These are phyloP conservation scores for Clathrospora elynae DNA, from an alignment of 2,329 filamentous ascomycete genomes.

Conservation along the genomic window DNA sequence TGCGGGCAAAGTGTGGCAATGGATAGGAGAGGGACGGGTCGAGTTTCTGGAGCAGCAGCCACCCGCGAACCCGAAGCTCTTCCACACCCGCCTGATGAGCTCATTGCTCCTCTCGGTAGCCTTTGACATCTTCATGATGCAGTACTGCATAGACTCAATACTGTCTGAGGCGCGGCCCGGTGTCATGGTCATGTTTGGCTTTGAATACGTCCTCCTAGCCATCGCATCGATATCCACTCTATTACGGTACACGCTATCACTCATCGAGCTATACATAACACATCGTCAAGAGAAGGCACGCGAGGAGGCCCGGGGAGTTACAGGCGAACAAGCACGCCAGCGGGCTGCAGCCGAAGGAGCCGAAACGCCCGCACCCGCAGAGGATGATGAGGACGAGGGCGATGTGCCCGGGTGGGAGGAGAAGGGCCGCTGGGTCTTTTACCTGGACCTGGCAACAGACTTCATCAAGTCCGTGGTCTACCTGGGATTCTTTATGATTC, in stretches of 20 bases:
- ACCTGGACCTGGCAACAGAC: slow-evolving; percentile 83
- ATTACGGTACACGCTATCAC: slow-evolving; percentile 75
- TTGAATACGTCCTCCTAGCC: slow-evolving; percentile 89
- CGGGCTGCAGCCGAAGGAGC: slow-evolving; percentile 49
- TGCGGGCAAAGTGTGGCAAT: slow-evolving; percentile 96
- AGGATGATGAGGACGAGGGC: slow-evolving; percentile 87
- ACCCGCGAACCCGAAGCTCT: slow-evolving; percentile 82
- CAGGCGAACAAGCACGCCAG: slow-evolving; percentile 72
- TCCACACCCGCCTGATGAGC: slow-evolving; percentile 79
- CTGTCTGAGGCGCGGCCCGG: slow-evolving; percentile 87
- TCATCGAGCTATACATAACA: slow-evolving; percentile 77
- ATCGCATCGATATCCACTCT: slow-evolving; percentile 81
- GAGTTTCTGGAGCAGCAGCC: slow-evolving; percentile 96
- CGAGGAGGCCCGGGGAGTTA: slow-evolving; percentile 47
- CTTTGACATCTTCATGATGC: slow-evolving; percentile 80
- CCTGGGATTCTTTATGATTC: slow-evolving; percentile 87
- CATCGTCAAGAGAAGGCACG: slow-evolving; percentile 73
- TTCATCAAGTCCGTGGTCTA: slow-evolving; percentile 91
- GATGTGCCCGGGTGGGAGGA: slow-evolving; percentile 96
- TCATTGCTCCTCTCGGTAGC: slow-evolving; percentile 78
- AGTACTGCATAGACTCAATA: slow-evolving; percentile 80
- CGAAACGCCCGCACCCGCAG: slow-evolving; percentile 50
- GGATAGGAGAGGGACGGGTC: slow-evolving; percentile 94
- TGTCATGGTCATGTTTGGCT: slow-evolving; percentile 99
- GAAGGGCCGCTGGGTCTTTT: slow-evolving; percentile 91